Evolutionary conservation across 2,329 filamentous ascomycete species (phyloP), one percentile per base, ranked within the genome.

Genomic region (Ascomycota sp.): DNA sequence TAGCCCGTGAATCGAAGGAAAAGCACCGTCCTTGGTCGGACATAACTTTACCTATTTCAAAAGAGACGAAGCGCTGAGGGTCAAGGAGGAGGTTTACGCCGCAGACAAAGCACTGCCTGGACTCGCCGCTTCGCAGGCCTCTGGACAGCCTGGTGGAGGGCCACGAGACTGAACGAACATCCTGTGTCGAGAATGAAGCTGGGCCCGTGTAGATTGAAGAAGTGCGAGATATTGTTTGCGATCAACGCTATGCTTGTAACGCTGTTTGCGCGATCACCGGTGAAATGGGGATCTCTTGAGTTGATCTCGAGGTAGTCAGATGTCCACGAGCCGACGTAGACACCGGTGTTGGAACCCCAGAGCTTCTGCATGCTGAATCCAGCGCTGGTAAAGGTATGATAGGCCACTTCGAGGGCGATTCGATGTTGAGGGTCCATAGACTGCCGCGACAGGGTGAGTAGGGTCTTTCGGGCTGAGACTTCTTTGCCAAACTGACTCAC

Each of bases 151-250:
- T 56, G 46, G 33, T 65, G 56, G 0, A 65, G 39, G 0, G 58
- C 59, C 1, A 58, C 50, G 2, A 65, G 40, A 27, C 51, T 56
- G 12, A 53, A 52, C 0, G 59, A 63, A 35, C 63, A 67, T 0
- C 57, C 63, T 0, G 63, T 65, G 33, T 65, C 59, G 3, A 65
- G 45, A 1, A 59, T 61, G 39, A 63, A 45, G 9, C 53, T 57
- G 0, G 61, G 55, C 0, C 61, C 61, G 6, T 38, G 38, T 29
- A 62, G 51, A 38, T 64, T 50, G 34, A 57, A 62, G 30, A 54
- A 56, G 38, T 62, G 59, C 1, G 55, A 61, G 6, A 63, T 37
- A 8, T 59, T 47, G 36, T 62, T 63, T 0, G 56, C 45, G 7
- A 57, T 27, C 23, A 60, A 41, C 1, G 49, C 50, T 11, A 48